phyloP scores from a whole-genome alignment of 768 basidiomycete genomes.

The Xerocomellus amylosporus region DNA sequence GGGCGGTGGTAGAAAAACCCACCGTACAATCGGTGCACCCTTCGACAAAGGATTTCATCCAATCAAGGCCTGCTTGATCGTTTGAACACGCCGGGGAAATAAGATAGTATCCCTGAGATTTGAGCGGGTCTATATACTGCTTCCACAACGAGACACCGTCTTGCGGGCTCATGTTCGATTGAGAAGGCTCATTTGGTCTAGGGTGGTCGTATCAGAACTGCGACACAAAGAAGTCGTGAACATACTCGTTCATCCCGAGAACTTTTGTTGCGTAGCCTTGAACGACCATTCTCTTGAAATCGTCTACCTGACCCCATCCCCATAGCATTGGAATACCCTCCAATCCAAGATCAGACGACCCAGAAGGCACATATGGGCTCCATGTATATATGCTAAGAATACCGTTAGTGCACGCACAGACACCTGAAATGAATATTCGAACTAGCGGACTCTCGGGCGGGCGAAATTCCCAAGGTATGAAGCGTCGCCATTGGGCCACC shows the following conservation, averaged over 20 bases:
- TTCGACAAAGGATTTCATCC: constrained; percentile 60
- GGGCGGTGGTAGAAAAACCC: constrained; percentile 20
- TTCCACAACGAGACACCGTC: constrained; percentile 60
- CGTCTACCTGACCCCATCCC: constrained; percentile 50
- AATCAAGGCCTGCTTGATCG: constrained; percentile 57
- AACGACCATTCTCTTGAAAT: constrained; percentile 48
- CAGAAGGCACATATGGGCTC: constrained; percentile 50
- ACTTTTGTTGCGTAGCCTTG: constrained; percentile 53
- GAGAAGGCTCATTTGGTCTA: constrained; percentile 68
- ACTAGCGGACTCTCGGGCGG: constrained; percentile 44
- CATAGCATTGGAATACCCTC: constrained; percentile 69
- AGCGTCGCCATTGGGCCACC: constrained; percentile 61
- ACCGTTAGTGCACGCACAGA: neutral
- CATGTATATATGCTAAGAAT: constrained; percentile 59
- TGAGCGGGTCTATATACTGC: constrained; percentile 61
- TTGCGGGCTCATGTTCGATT: constrained; percentile 59
- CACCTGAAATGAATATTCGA: constrained; percentile 12
- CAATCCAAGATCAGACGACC: constrained; percentile 45
- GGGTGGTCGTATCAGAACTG: neutral
- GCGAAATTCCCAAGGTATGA: constrained; percentile 51
- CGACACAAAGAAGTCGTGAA: neutral
- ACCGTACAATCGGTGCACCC: constrained; percentile 55
- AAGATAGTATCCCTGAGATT: constrained; percentile 54
- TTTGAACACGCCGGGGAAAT: constrained; percentile 71
- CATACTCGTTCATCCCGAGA: constrained; percentile 80